Base-by-base conservation (phyloP, 495 filamentous ascomycete species). In the Penicillium flavigenum region DNA sequence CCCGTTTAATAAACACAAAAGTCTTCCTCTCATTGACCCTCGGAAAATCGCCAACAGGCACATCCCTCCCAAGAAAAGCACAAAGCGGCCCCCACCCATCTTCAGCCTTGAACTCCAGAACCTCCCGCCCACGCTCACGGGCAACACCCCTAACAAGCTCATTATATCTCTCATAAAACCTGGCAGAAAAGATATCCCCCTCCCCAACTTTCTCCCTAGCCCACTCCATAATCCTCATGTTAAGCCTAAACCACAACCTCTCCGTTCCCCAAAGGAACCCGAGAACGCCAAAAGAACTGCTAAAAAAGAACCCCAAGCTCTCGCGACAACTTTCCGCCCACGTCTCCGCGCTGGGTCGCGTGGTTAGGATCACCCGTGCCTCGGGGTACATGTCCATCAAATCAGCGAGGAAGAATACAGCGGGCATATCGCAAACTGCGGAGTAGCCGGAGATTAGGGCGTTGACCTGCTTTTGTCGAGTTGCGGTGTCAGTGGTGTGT, bases 41-140 rank as follows among this genome's bases (percentile, higher is more conserved):
- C 5, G 58, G 58, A 38, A 55, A 60, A 1, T 9, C 11, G 0
- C n/a, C 32, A 4, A 7, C 36, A 10, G 58, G 57, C 29, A 61
- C 29, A n/a, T 48, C 59, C 24, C 27, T 49, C 6, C 46, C 50
- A 32, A 61, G 41, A n/a, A 51, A 61, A 3, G 22, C 36, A 43
- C 59, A 61, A 16, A 61, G 49, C 14, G 54, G 59, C n/a, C 27
- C 36, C 59, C 59, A 61, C 9, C 59, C 54, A 61, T 61, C 54
- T 45, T 61, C 59, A 7, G 59, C 59, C 27, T 48, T 48, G 7
- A 61, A 61, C 26, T 61, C 59, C 48, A 61, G 39, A 16, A 54
- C 22, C 36, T 53, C 44, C 12, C 54, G 32, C 2, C 59, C 54
- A 12, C 48, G 24, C 9, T 43, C 48, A 4, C 47, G 26, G 1